These are phyloP conservation scores for Penicillium sp. DNA, from an alignment of 2,329 filamentous ascomycete genomes.

Conservation along the genomic window DNA sequence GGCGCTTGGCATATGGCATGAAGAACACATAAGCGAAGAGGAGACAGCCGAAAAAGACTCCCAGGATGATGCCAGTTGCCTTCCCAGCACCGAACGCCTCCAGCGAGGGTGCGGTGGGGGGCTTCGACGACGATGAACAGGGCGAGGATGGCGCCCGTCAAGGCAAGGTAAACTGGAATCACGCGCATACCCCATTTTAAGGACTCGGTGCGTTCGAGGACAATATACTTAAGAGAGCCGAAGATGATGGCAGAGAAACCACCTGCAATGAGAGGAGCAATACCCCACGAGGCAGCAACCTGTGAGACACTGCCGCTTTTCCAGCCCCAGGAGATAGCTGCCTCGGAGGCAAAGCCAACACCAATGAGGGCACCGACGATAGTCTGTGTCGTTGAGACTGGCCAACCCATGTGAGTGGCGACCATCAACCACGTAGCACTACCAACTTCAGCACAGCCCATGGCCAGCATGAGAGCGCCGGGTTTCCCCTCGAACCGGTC, in stretches of 20 bases:
- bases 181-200: slow-evolving; percentile 52
- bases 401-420: slow-evolving; percentile 38
- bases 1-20: slow-evolving; percentile 30
- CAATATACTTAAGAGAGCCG: slow-evolving; percentile 50
- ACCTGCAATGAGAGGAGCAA: slow-evolving; percentile 51
- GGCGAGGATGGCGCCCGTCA: slow-evolving; percentile 51
- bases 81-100: slow-evolving; percentile 29
- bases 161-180: slow-evolving; percentile 51
- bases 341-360: slow-evolving; percentile 27
- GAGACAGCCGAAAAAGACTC: slow-evolving; percentile 29
- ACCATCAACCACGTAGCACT: slow-evolving; percentile 40
- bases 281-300: slow-evolving; percentile 50
- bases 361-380: slow-evolving; percentile 39
- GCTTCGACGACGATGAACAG: slow-evolving; percentile 58
- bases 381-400: slow-evolving; percentile 46
- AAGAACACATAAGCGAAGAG: slow-evolving; percentile 27
- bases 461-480: slow-evolving; percentile 41
- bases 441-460: slow-evolving; percentile 38
- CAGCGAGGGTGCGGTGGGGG: slow-evolving; percentile 24
- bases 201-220: slow-evolving; percentile 51
- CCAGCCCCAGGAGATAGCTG: slow-evolving; percentile 37
- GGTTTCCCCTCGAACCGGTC: slow-evolving; percentile 37
- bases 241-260: slow-evolving; percentile 53
- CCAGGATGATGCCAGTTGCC: slow-evolving; percentile 27
- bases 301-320: slow-evolving; percentile 47